These are phyloP conservation scores for Mycosphaerella sp. DNA, from an alignment of 2,329 filamentous ascomycete genomes.

Conservation along the genomic window DNA sequence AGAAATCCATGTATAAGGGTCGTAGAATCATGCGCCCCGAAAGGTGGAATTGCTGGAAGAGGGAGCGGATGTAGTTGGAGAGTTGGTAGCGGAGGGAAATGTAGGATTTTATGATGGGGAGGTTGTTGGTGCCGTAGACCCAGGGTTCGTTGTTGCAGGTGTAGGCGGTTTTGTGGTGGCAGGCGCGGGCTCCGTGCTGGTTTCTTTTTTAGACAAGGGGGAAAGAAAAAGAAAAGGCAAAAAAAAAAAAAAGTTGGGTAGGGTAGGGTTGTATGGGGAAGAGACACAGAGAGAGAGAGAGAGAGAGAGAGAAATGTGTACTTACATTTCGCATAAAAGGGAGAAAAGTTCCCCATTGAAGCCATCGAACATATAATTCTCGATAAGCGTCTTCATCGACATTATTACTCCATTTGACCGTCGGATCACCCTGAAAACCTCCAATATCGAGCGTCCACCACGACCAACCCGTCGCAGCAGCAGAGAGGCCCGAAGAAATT, in stretches of 20 bases:
- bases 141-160: conserved; percentile 36
- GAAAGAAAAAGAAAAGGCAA: no score
- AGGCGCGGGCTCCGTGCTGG: conserved; percentile 25
- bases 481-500: conserved; percentile 26
- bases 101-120: conserved; percentile 28
- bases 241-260: no score
- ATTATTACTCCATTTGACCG: conserved; percentile 32
- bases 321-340: conserved; percentile 30
- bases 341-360: conserved; percentile 31
- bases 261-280: no score
- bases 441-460: conserved; percentile 32
- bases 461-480: conserved; percentile 27
- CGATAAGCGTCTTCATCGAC: conserved; percentile 28
- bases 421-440: conserved; percentile 32
- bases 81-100: conserved; percentile 30
- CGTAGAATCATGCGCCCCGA: conserved; percentile 36
- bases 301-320: background rate
- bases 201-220: no score
- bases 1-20: conserved; percentile 38
- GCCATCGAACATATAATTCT: conserved; percentile 31
- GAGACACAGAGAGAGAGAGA: background rate
- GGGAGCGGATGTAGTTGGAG: conserved; percentile 27
- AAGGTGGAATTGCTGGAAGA: conserved; percentile 34
- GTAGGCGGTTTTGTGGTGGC: conserved; percentile 31
- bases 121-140: conserved; percentile 28